Evolutionary conservation across 192 early-diverging fungal species (phyloP).

Genomic region (Geranomyces variabilis): DNA sequence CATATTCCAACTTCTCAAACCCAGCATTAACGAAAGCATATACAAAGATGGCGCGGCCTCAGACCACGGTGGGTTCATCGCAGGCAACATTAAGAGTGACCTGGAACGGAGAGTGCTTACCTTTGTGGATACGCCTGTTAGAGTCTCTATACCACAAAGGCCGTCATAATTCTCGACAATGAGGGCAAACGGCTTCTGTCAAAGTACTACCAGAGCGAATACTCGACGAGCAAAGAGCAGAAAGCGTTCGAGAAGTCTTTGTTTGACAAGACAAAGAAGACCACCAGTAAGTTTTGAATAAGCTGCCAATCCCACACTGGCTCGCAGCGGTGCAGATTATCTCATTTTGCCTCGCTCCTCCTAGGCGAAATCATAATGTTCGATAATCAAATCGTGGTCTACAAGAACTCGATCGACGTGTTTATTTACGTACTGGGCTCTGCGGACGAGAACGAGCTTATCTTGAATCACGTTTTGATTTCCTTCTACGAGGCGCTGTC

Average conservation of each 20-base stretch:
- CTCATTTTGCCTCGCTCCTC: neutral
- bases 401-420: constrained; percentile 83
- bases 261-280: constrained; percentile 88
- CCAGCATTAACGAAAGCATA: neutral
- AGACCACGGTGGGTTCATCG: no score
- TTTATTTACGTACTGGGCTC: constrained; percentile 91
- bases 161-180: constrained; percentile 87
- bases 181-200: constrained; percentile 90
- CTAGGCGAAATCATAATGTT: constrained; percentile 90
- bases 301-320: neutral
- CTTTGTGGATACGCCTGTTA: neutral
- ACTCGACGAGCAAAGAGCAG: constrained; percentile 78
- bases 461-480: constrained; percentile 77
- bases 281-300: constrained; percentile 54
- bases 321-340: neutral
- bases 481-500: constrained; percentile 85
- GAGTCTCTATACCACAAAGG: constrained; percentile 84
- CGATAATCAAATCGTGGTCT: constrained; percentile 89
- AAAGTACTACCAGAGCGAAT: constrained; percentile 83
- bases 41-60: no score
- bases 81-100: no score
- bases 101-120: no score
- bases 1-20: neutral
- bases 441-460: constrained; percentile 91
- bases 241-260: constrained; percentile 89